Evolutionary conservation across 2,329 filamentous ascomycete genomes (phyloP).

Genomic region (Karstenula rhodostoma): DNA sequence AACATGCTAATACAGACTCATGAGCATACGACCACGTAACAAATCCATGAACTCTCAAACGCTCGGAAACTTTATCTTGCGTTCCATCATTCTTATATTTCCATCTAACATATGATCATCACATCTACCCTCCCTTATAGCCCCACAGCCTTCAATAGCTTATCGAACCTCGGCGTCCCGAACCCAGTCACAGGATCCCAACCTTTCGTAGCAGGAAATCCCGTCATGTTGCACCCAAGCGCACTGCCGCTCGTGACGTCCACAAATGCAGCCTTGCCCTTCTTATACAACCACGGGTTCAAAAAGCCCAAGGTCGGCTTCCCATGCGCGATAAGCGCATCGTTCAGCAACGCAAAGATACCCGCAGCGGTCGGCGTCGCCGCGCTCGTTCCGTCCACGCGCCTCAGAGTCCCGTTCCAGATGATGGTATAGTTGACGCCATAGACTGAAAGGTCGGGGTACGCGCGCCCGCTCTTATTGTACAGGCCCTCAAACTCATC

Average conservation of each 20-base stretch:
- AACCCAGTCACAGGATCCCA: slow-evolving; percentile 60
- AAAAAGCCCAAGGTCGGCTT: slow-evolving; percentile 61
- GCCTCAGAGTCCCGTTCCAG: slow-evolving; percentile 20
- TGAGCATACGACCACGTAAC: too few relatives aligned
- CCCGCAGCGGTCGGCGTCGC: slow-evolving; percentile 23
- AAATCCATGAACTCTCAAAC: neutral
- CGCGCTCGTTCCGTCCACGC: slow-evolving; percentile 19
- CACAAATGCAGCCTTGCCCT: slow-evolving; percentile 35
- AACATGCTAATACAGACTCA: neutral
- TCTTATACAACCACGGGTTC: slow-evolving; percentile 54
- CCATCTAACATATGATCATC: neutral
- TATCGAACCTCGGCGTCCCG: slow-evolving; percentile 34
- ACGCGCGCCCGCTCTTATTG: slow-evolving; percentile 52
- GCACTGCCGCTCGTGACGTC: slow-evolving; percentile 48
- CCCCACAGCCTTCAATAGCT: neutral
- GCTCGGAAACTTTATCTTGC: neutral
- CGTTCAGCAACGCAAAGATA: slow-evolving; percentile 51
- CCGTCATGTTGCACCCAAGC: slow-evolving; percentile 30
- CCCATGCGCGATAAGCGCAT: slow-evolving; percentile 55
- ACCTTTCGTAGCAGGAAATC: slow-evolving; percentile 18
- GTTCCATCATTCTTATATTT: neutral
- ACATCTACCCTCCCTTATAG: neutral
- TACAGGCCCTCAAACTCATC: slow-evolving; percentile 50
- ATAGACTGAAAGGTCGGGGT: slow-evolving; percentile 60
- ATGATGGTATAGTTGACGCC: slow-evolving; percentile 39